Conservation (phyloP, 106 monocot genomes). For the Platanthera zijinensis region DNA sequence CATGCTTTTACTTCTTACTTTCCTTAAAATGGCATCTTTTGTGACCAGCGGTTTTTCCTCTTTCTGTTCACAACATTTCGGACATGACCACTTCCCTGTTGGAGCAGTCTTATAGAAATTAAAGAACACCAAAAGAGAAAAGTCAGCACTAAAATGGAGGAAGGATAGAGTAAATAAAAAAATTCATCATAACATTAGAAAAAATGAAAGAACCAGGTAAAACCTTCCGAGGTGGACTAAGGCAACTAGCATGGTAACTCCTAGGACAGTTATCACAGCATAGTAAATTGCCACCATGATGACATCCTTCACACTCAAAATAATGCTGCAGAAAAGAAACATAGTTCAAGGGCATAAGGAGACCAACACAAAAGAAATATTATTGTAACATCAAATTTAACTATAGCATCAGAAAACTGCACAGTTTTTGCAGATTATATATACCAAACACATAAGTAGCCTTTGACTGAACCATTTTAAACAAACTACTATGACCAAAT, state of each 20-base stretch:
- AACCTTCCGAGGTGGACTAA: constrained; percentile 94
- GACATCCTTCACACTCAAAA: constrained; percentile 81
- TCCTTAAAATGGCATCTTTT: constrained; percentile 31
- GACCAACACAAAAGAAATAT: background rate
- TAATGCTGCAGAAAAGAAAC: constrained; percentile 47
- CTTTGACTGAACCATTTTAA: background rate
- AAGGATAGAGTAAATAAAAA: background rate
- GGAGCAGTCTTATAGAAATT: constrained; percentile 50
- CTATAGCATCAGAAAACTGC: background rate
- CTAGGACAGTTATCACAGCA: constrained; percentile 92
- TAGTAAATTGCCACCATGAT: constrained; percentile 89
- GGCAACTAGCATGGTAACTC: constrained; percentile 82
- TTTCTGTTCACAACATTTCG: constrained; percentile 39
- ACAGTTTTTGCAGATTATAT: background rate
- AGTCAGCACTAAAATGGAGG: background rate
- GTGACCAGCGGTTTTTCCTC: constrained; percentile 18
- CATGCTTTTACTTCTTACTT: constrained; percentile 34
- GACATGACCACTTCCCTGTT: constrained; percentile 82
- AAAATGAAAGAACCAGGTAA: background rate
- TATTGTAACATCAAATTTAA: background rate
- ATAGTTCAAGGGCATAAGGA: background rate
- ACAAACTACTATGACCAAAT: background rate
- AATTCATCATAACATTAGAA: background rate
- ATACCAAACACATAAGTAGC: background rate
- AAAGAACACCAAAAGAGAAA: constrained; percentile 5